Conservation (phyloP, 202 grass and related monocot species). For the Panicum virgatum region DNA sequence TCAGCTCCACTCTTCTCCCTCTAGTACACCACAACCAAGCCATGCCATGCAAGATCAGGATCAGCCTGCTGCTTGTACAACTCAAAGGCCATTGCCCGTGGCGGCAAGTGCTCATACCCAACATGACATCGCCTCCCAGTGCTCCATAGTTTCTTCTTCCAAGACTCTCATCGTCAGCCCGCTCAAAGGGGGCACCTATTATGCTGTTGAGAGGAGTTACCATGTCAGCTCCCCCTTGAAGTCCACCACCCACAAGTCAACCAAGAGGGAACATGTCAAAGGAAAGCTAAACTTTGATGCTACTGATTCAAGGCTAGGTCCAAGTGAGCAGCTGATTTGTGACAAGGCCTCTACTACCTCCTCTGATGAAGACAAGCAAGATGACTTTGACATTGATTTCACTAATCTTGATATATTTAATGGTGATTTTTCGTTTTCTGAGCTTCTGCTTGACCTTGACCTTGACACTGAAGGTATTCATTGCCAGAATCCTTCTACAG, state of each 20-base stretch:
- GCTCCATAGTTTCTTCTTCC: conserved; percentile 82
- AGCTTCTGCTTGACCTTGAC: conserved; percentile 81
- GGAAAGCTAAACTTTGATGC: conserved; percentile 77
- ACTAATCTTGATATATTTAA: conserved; percentile 71
- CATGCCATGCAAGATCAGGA: conserved; percentile 9
- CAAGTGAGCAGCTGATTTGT: conserved; percentile 31
- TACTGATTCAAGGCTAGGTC: conserved; percentile 35
- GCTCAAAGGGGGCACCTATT: conserved; percentile 67
- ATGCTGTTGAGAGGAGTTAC: conserved; percentile 80
- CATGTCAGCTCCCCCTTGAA: conserved; percentile 81
- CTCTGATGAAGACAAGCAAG: conserved; percentile 45
- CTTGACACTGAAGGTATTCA: conserved; percentile 56
- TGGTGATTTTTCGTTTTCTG: conserved; percentile 74
- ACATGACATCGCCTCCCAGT: conserved; percentile 48
- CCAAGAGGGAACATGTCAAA: conserved; percentile 81
- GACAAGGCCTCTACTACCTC: conserved; percentile 45
- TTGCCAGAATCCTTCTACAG: conserved; percentile 39
- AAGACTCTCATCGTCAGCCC: conserved; percentile 80
- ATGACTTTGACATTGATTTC: conserved; percentile 69
- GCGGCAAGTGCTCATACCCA: conserved; percentile 6
- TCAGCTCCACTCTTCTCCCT: conserved; percentile 50
- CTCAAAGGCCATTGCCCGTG: conserved; percentile 17
- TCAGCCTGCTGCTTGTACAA: conserved; percentile 29
- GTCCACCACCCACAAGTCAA: conserved; percentile 40
- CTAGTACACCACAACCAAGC: conserved; percentile 50